Percentiles rank a stretch among this genome's conserved stretches.
These are phyloP conservation scores for Hanseniaspora occidentalis DNA, from an alignment of 805 yeast genomes.

Conservation along the genomic window DNA sequence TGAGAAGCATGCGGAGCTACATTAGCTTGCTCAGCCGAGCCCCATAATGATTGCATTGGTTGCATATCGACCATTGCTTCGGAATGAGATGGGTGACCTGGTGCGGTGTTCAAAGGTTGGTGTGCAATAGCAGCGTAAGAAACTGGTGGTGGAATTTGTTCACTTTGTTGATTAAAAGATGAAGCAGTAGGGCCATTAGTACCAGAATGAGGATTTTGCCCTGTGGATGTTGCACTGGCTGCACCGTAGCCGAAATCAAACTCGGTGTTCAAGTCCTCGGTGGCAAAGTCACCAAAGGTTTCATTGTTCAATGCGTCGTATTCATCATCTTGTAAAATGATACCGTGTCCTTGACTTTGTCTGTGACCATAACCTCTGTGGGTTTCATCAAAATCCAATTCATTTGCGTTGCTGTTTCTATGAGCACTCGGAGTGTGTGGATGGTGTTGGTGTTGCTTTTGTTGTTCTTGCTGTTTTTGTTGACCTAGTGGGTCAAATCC, in stretches of 20 bases:
- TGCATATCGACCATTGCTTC: slow-evolving; percentile 28
- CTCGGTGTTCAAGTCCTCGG: slow-evolving; percentile 20
- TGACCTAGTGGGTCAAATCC: slow-evolving; percentile 18
- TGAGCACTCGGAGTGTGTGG: background rate
- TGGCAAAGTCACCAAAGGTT: slow-evolving; percentile 21
- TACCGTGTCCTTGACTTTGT: background rate
- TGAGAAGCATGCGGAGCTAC: slow-evolving; percentile 11
- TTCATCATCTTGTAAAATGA: slow-evolving; percentile 43
- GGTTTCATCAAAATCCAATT: slow-evolving; percentile 69
- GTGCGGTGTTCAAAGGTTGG: background rate
- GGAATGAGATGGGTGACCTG: slow-evolving; percentile 3
- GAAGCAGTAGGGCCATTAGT: background rate
- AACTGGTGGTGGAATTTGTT: background rate
- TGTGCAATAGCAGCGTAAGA: slow-evolving; percentile 1
- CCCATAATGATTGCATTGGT: slow-evolving; percentile 69
- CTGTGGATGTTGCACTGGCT: slow-evolving; percentile 4
- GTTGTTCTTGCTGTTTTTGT: slow-evolving; percentile 3
- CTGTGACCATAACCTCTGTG: slow-evolving; percentile 66
- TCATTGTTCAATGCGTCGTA: slow-evolving; percentile 41
- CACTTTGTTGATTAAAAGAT: background rate
- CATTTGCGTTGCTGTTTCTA: background rate
- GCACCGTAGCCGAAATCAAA: slow-evolving; percentile 25
- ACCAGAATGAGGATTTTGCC: background rate
- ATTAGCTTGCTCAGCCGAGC: slow-evolving; percentile 23
- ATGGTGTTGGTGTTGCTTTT: background rate